Conservation (phyloP, 768 basidiomycete genomes). For the Serendipita sp. region DNA sequence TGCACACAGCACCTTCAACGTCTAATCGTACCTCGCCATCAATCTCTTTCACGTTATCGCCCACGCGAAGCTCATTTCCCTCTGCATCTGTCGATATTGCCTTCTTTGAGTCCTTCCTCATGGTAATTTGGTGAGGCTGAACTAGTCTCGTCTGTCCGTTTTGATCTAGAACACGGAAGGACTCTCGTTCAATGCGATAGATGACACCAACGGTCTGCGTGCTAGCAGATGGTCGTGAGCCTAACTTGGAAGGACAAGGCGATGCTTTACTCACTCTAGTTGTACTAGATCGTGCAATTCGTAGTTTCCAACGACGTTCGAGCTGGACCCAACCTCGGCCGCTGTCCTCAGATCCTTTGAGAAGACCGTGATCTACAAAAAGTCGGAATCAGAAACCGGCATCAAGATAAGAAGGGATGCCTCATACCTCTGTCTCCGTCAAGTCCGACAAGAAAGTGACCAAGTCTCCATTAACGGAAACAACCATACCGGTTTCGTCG, state of each 20-base stretch:
- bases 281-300: conserved; percentile 95
- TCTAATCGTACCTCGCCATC: conserved; percentile 53
- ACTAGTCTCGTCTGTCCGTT: conserved; percentile 79
- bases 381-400: conserved; percentile 8
- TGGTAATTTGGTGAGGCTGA: conserved; percentile 87
- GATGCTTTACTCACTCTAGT: conserved; percentile 56
- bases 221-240: conserved; percentile 27
- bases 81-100: conserved; percentile 84
- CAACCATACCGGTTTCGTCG: conserved; percentile 91
- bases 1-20: conserved; percentile 18
- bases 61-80: conserved; percentile 68
- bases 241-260: neutral
- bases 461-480: conserved; percentile 76
- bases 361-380: conserved; percentile 76
- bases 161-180: conserved; percentile 93
- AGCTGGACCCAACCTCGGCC: conserved; percentile 87
- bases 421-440: conserved; percentile 77
- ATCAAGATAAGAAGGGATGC: neutral
- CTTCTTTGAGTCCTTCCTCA: conserved; percentile 65
- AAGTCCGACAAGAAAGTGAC: conserved; percentile 97
- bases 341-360: conserved; percentile 94
- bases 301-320: conserved; percentile 81
- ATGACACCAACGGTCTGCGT: conserved; percentile 91
- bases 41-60: conserved; percentile 86
- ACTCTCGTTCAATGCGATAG: conserved; percentile 90